phyloP scores from a whole-genome alignment of 164 flowering plant genomes.

The Magnolia officinalis region DNA sequence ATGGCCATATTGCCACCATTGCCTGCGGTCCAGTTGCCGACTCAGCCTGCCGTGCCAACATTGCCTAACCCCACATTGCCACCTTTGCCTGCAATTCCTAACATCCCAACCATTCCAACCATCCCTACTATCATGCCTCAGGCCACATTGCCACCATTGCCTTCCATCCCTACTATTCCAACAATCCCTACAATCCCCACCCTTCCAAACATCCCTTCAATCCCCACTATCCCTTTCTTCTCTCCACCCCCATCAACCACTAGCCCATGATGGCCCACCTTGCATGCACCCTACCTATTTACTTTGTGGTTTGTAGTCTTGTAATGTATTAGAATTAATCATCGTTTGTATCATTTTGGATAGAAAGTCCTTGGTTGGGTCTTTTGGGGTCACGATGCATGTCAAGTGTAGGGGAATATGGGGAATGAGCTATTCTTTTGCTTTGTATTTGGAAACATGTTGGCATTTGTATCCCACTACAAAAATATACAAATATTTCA shows the following conservation, averaged over 20 bases:
- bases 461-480: too few species aligned
- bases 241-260: slow-evolving; percentile 4
- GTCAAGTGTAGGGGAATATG: too few species aligned
- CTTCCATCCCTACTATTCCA: background rate
- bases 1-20: background rate
- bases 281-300: background rate
- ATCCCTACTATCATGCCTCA: slow-evolving; percentile 1
- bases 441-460: too few species aligned
- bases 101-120: background rate
- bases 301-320: background rate
- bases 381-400: too few species aligned
- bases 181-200: background rate
- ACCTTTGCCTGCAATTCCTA: background rate
- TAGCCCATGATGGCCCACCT: background rate
- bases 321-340: background rate
- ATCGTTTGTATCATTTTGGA: too few species aligned
- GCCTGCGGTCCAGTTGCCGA: background rate
- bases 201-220: slow-evolving; percentile 4
- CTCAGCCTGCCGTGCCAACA: background rate
- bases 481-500: too few species aligned
- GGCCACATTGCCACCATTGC: slow-evolving; percentile 4
- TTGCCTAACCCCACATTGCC: background rate
- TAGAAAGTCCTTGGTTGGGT: too few species aligned
- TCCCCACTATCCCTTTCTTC: slow-evolving; percentile 2
- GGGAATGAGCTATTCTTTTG: too few species aligned